phyloP scores from a whole-genome alignment of 129 eudicot genomes.

The Flaveria brownii region DNA sequence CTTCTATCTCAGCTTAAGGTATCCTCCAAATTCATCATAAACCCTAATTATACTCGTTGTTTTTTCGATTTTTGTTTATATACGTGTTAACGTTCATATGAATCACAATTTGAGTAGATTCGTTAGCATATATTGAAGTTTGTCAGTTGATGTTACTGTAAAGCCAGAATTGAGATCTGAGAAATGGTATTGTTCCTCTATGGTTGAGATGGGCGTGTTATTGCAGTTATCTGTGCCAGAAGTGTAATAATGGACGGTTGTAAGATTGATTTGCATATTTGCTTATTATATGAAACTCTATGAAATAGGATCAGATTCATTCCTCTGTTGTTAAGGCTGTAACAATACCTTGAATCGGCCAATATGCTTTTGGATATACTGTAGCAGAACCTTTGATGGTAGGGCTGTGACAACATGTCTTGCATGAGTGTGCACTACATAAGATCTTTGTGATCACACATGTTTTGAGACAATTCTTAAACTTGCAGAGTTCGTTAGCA shows the following conservation, averaged over 20 bases:
- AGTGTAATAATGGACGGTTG: neutral
- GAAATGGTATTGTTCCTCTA: neutral
- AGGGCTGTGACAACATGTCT: neutral
- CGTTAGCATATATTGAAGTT: neutral
- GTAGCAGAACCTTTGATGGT: neutral
- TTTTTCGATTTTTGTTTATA: neutral
- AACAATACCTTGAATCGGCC: neutral
- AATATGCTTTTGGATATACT: neutral
- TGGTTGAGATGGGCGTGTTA: neutral
- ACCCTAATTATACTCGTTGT: slow-evolving; percentile 13
- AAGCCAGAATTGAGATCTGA: slow-evolving; percentile 23
- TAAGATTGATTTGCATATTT: neutral
- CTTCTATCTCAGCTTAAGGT: slow-evolving; percentile 92
- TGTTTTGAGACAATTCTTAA: too few species aligned
- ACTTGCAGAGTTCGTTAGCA: too few species aligned
- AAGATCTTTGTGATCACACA: too few species aligned
- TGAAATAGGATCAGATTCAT: neutral
- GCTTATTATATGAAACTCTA: neutral
- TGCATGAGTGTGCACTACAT: too few species aligned
- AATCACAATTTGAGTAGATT: slow-evolving; percentile 5
- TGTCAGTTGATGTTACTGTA: slow-evolving; percentile 5
- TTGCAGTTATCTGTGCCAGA: neutral
- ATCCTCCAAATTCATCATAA: slow-evolving; percentile 15
- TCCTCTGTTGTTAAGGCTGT: neutral
- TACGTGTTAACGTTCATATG: neutral